Evolutionary conservation across 2,329 filamentous ascomycete species (phyloP), one percentile per base, ranked within the genome.

Genomic region (Xylariaceae sp.): DNA sequence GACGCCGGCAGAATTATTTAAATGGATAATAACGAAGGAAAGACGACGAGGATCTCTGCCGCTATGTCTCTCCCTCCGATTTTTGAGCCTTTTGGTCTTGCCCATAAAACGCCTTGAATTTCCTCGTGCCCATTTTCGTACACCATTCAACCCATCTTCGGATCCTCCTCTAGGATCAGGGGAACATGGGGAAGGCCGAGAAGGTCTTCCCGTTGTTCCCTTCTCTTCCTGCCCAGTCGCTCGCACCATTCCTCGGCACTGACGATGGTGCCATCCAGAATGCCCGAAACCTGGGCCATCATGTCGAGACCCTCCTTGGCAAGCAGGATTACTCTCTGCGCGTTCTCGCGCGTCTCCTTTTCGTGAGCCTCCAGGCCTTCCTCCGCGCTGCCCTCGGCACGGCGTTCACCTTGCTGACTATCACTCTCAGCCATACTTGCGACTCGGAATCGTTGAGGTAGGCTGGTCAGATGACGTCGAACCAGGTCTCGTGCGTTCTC

Each of bases 231-330:
- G 9, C 86, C 87, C 44, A 95, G 71, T 16, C 83, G 74, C 44
- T 90, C 85, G 50, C 91, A 87, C 93, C 93, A 97, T 53, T 84
- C 81, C 64, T 97, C 91, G 0, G 93, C 93, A 54, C 87, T 93
- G 41, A 87, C 78, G 39, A 97, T 85, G 0, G 93, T 97, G 39
- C 89, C 86, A 52, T 94, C 87, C 8, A 97, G 76, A 2, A 96
- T 87, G 4, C 83, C 81, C 31, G 83, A 93, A 37, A 98, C 89
- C 62, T 96, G 89, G 1, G 81, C 78, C 75, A 97, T 89, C 85
- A 97, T 95, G 53, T 96, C 89, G 12, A 97, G 72, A 0, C 90
- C 89, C 61, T 97, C 91, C 56, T 85, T 86, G 6, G 91, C 91
- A 38, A 97, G 79, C 1, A 93, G 81, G 11, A 97, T 69, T 42